Evolutionary conservation across 169 alveolate species (phyloP).

Genomic region (Babesia caballi): DNA sequence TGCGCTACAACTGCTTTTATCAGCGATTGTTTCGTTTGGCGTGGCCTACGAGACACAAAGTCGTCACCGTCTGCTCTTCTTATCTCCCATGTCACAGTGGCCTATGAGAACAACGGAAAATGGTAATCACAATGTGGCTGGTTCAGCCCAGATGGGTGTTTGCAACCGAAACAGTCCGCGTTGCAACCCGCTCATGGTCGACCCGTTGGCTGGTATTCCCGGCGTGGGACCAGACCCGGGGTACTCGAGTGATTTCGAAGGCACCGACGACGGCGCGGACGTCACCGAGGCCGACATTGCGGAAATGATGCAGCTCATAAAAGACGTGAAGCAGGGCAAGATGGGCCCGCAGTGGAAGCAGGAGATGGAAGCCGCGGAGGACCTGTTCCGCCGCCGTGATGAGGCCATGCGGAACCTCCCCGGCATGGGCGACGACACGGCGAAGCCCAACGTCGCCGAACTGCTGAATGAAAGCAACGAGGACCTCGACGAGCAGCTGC

Average conservation of each 20-base stretch:
- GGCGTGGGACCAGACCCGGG: background rate
- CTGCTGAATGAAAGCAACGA: constrained; percentile 29
- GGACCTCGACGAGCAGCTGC: constrained; percentile 16
- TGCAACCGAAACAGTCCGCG: no score
- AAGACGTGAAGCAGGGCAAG: constrained; percentile 38
- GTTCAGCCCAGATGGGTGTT: no score
- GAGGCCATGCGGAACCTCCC: background rate
- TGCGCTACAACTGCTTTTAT: no score
- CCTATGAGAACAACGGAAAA: no score
- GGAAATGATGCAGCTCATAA: background rate
- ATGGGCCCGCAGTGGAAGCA: constrained; percentile 12
- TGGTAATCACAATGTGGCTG: no score
- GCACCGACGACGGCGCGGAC: background rate
- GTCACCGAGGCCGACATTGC: constrained; percentile 42
- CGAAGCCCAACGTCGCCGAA: constrained; percentile 19
- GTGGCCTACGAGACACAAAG: no score
- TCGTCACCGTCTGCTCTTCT: no score
- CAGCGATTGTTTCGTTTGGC: no score
- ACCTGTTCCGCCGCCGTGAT: background rate
- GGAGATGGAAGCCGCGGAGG: constrained; percentile 8
- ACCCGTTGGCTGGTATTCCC: constrained; percentile 17
- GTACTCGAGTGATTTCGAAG: background rate
- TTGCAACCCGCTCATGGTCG: background rate
- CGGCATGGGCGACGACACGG: background rate
- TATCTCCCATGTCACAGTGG: no score